Evolutionary conservation across 768 basidiomycete species (phyloP).

Genomic region (Cystofilobasidium macerans): DNA sequence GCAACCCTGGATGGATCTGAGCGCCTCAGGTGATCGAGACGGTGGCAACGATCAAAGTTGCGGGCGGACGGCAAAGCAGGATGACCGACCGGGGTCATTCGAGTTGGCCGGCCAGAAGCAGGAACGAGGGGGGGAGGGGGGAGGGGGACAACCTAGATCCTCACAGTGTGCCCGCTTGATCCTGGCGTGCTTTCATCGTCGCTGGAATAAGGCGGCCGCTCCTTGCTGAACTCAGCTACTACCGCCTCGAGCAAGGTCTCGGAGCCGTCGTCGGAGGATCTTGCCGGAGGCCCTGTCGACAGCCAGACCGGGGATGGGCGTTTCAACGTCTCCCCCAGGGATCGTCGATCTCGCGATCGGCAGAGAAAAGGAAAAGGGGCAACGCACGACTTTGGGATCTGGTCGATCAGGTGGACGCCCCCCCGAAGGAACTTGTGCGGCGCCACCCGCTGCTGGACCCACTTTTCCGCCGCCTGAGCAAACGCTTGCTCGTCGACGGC

Average conservation of each 20-base stretch:
- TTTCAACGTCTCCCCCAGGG: neutral
- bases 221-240: too few species aligned
- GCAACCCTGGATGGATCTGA: too few species aligned
- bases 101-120: too few species aligned
- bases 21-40: too few species aligned
- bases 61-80: too few species aligned
- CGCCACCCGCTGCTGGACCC: conserved; percentile 49
- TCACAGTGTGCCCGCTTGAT: too few species aligned
- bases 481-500: conserved; percentile 43
- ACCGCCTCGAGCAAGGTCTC: conserved; percentile 60
- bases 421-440: conserved; percentile 70
- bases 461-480: conserved; percentile 47
- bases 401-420: conserved; percentile 50
- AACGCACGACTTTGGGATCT: conserved; percentile 57
- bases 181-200: too few species aligned
- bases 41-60: too few species aligned
- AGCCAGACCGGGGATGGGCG: neutral
- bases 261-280: conserved; percentile 66
- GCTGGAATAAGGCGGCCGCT: too few species aligned
- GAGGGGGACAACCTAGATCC: too few species aligned
- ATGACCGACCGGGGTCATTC: too few species aligned
- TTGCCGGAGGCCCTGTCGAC: conserved; percentile 64
- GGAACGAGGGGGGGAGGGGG: too few species aligned
- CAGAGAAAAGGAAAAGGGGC: neutral
- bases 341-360: neutral